Percentiles rank a stretch among this genome's conserved stretches.
These are phyloP conservation scores for Schizophyllum amplum DNA, from an alignment of 1,284 basidiomycete species.

Conservation along the genomic window DNA sequence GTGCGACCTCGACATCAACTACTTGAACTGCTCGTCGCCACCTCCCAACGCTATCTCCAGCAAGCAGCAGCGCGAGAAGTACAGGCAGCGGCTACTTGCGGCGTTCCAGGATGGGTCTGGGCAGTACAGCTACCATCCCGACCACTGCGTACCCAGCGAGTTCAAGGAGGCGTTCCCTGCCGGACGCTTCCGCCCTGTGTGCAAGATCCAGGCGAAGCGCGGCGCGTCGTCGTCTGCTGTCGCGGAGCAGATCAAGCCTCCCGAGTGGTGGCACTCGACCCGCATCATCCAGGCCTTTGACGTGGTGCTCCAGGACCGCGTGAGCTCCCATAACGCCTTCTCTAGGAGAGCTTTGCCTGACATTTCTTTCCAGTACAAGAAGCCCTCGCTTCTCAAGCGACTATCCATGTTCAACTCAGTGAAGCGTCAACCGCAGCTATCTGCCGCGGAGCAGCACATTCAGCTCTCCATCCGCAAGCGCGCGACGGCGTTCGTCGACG, in stretches of 20 bases:
- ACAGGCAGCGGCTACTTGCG: conserved; percentile 64
- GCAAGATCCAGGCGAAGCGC: conserved; percentile 77
- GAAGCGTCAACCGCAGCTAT: conserved; percentile 69
- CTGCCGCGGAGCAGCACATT: conserved; percentile 72
- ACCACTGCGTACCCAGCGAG: conserved; percentile 79
- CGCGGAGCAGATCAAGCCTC: conserved; percentile 79
- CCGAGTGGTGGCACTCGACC: conserved; percentile 89
- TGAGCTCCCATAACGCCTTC: no score
- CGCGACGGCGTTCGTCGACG: conserved; percentile 87
- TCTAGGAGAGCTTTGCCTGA: conserved; percentile 14
- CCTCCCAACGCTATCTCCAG: conserved; percentile 74
- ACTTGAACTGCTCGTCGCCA: conserved; percentile 72
- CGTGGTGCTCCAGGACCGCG: conserved; percentile 79
- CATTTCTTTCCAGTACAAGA: conserved; percentile 58
- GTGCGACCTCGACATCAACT: conserved; percentile 94
- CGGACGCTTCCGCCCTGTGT: conserved; percentile 76
- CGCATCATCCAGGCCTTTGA: conserved; percentile 88
- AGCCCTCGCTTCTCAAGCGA: conserved; percentile 82
- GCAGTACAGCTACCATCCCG: conserved; percentile 62
- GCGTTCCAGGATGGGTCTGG: conserved; percentile 52
- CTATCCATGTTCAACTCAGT: conserved; percentile 68
- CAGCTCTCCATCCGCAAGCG: conserved; percentile 84
- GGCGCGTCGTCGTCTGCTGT: conserved; percentile 73
- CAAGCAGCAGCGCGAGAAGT: conserved; percentile 80
- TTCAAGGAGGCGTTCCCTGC: conserved; percentile 95